A percentile compares a stretch with the other conserved stretches of the same genome.
Conservation (phyloP, 768 basidiomycete genomes). For the Panaeolus papilionaceus region DNA sequence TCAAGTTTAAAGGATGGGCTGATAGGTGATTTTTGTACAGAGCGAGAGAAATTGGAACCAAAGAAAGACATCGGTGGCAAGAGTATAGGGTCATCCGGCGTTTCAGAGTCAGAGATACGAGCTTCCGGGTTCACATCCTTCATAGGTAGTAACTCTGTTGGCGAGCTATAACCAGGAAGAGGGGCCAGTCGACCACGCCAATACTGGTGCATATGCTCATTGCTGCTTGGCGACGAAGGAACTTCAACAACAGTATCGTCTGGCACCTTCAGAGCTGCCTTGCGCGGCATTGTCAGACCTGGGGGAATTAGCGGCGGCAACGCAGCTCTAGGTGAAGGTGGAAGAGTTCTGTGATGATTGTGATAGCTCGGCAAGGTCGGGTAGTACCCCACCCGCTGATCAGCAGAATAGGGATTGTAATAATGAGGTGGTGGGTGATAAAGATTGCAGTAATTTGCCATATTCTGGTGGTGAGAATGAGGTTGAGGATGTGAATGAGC, state of each 20-base stretch:
- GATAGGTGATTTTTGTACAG: slow-evolving; percentile 3
- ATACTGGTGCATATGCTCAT: slow-evolving; percentile 37
- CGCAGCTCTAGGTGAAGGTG: slow-evolving; percentile 17
- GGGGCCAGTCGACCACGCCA: slow-evolving; percentile 52
- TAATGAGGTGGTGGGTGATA: slow-evolving; percentile 16
- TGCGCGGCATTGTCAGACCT: slow-evolving; percentile 19
- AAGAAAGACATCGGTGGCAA: slow-evolving; percentile 19
- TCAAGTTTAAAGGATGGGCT: slow-evolving; percentile 16
- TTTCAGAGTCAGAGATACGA: slow-evolving; percentile 17
- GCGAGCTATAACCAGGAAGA: slow-evolving; percentile 46
- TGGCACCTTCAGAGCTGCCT: not conserved
- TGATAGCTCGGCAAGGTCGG: slow-evolving; percentile 1
- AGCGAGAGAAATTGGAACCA: slow-evolving; percentile 13
- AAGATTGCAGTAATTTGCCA: slow-evolving; percentile 10
- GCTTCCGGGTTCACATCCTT: slow-evolving; percentile 26
- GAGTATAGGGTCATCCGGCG: slow-evolving; percentile 17
- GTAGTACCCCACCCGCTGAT: not conserved
- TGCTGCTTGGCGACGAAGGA: slow-evolving; percentile 17
- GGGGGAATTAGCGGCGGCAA: slow-evolving; percentile 20
- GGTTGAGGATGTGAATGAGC: slow-evolving; percentile 23
- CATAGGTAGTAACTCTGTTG: slow-evolving; percentile 37
- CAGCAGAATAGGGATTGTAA: not conserved
- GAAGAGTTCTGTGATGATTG: slow-evolving; percentile 14
- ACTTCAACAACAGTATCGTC: slow-evolving; percentile 3
- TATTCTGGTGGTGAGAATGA: slow-evolving; percentile 16